phyloP scores from a whole-genome alignment of 2,329 filamentous ascomycete species.

The Exophiala sp. region DNA sequence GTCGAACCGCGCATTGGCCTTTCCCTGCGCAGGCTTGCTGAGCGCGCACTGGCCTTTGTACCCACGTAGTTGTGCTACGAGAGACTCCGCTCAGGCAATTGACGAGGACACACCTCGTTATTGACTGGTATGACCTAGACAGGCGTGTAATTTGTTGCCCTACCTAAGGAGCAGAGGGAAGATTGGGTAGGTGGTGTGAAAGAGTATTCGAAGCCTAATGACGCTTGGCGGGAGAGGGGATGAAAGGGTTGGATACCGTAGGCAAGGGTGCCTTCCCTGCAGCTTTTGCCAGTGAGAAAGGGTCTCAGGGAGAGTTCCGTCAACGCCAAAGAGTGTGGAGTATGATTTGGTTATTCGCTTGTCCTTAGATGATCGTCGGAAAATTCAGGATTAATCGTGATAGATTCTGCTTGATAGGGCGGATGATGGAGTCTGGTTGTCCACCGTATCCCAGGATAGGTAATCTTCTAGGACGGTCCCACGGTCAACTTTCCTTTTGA shows the following conservation, averaged over 20 bases:
- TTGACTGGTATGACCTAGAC: constrained; percentile 6
- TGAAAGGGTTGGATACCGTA: no score
- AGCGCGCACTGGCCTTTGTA: constrained; percentile 13
- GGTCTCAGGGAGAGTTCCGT: no score
- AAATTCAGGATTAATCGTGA: constrained; percentile 7
- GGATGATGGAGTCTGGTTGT: constrained; percentile 1
- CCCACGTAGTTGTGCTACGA: not conserved
- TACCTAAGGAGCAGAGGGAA: not conserved
- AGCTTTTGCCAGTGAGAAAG: no score
- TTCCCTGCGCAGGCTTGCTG: constrained; percentile 1
- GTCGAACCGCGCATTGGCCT: constrained; percentile 21
- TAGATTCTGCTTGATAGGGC: constrained; percentile 1
- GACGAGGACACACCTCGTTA: constrained; percentile 4
- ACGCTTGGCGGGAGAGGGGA: no score
- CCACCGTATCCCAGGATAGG: not conserved
- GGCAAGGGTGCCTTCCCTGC: no score
- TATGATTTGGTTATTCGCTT: constrained; percentile 3
- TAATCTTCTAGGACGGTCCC: not conserved
- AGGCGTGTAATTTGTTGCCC: not conserved
- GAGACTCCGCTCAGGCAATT: constrained; percentile 9
- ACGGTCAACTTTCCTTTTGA: not conserved
- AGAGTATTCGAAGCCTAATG: no score
- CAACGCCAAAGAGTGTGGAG: not conserved
- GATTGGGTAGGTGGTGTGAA: not conserved
- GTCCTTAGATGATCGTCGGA: constrained; percentile 14